Base-by-base conservation (phyloP, 805 yeast genomes). In the Metschnikowia dekortorum region DNA sequence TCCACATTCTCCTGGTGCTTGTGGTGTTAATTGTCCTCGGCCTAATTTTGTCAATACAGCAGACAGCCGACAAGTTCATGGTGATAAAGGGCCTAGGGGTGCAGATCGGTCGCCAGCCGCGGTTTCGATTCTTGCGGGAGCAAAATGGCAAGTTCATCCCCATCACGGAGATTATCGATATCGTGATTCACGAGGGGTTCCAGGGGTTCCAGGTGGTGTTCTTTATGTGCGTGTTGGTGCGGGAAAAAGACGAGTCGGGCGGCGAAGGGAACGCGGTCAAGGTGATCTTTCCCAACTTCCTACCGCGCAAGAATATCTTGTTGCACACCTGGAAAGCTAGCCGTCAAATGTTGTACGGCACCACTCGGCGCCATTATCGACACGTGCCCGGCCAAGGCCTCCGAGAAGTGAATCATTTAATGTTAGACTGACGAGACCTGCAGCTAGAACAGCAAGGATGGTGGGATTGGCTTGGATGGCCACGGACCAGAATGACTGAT, bases 161-260 rank as follows among this genome's bases (percentile, higher is more conserved):
- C 0, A 66, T 74, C 36, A 78, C 76, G 42, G 71, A 71, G 41
- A 74, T 87, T 46, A 75, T 79, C 4, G 92, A 87, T 62, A 64
- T 87, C 9, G 79, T 85, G 0, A 82, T 88, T 28, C 86, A 86
- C 61, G 96, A 88, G 64, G 91, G 87, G 0, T 87, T 88, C 61
- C 74, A 74, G 48, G 85, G 85, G 6, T 78, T 82, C 53, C 75
- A 73, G 54, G 89, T 86, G 8, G 70, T 84, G 2, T 84, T 76
- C 62, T 84, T 86, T 60, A 67, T 87, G 62, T 81, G 84, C 39
- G 69, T 86, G 4, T 68, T 86, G 34, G 76, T 83, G 14, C 74
- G 74, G 47, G 63, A 60, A 29, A 50, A 51, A 47, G 56, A 53
- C 11, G 44, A 32, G 18, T 53, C 57, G 8, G 48, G 46, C 32